A percentile compares a stretch with the other conserved stretches of the same genome.
Evolutionary conservation across 192 early-diverging fungal genomes (phyloP).

Genomic region (Thoreauomyces humboldtii): DNA sequence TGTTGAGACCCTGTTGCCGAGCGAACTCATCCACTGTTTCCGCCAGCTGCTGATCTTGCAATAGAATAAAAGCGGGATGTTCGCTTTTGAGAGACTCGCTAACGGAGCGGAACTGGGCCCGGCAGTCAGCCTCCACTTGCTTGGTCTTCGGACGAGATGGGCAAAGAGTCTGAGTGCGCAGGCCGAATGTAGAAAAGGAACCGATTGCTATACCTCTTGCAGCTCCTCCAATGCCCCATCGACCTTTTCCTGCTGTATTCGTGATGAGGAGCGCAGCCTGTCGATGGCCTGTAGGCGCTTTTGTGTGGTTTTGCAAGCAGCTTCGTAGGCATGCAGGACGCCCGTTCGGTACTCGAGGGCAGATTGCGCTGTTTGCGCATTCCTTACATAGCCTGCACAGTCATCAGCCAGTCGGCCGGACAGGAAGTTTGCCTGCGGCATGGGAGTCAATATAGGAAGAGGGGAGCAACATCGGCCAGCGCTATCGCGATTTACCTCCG

Average conservation of each 20-base stretch:
- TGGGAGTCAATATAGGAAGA: too few relatives aligned
- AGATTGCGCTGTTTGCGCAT: slow-evolving; percentile 11
- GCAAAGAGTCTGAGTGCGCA: too few relatives aligned
- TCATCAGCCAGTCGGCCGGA: not conserved
- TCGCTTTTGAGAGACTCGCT: slow-evolving; percentile 7
- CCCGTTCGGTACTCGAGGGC: slow-evolving; percentile 34
- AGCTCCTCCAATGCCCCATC: slow-evolving; percentile 18
- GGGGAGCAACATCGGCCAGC: too few relatives aligned
- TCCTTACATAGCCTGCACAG: not conserved
- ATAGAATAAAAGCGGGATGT: not conserved
- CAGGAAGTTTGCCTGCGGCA: slow-evolving; percentile 13
- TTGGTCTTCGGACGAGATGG: not conserved
- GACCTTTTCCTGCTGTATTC: slow-evolving; percentile 17
- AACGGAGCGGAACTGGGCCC: slow-evolving; percentile 10
- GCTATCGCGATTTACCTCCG: too few relatives aligned
- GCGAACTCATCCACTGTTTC: slow-evolving; percentile 1
- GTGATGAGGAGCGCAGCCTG: slow-evolving; percentile 13
- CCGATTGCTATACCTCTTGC: slow-evolving; percentile 24
- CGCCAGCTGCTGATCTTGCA: slow-evolving; percentile 4
- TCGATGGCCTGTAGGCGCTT: slow-evolving; percentile 35
- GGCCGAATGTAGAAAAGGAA: too few relatives aligned
- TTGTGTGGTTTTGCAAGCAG: slow-evolving; percentile 37
- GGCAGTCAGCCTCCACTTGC: slow-evolving; percentile 26
- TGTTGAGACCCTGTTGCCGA: not conserved
- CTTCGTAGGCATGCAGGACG: slow-evolving; percentile 35